These are phyloP conservation scores for Pseudozyma sp. DNA, from an alignment of 1,284 basidiomycete species.

Conservation along the genomic window DNA sequence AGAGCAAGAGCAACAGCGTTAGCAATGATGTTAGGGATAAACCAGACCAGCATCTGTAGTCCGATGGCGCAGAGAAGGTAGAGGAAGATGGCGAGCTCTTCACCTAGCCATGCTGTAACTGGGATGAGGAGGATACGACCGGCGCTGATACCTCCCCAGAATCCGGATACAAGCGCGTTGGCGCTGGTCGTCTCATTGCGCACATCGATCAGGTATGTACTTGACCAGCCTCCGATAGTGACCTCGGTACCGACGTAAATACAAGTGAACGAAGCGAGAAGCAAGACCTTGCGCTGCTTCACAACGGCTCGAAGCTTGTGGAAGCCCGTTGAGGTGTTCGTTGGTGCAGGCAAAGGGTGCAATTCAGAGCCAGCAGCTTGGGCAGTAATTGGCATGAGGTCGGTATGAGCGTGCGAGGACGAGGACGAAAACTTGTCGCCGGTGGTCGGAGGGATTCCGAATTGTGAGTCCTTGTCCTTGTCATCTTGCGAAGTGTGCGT, in stretches of 20 bases:
- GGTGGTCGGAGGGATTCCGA: background rate
- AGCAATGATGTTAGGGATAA: constrained; percentile 50
- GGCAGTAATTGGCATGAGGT: constrained; percentile 19
- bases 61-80: constrained; percentile 47
- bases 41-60: constrained; percentile 51
- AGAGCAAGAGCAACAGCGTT: constrained; percentile 51
- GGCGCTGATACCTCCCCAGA: constrained; percentile 54
- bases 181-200: constrained; percentile 26
- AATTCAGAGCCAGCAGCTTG: constrained; percentile 9
- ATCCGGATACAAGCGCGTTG: constrained; percentile 53
- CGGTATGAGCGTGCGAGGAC: constrained; percentile 3
- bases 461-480: constrained; percentile 3
- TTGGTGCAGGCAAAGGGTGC: constrained; percentile 8
- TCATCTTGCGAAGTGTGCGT: background rate
- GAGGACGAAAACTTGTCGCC: constrained; percentile 5
- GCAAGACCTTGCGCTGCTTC: constrained; percentile 16
- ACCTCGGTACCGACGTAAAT: constrained; percentile 58
- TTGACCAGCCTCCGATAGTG: constrained; percentile 54
- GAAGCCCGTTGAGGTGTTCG: constrained; percentile 11
- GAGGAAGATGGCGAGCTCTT: constrained; percentile 42
- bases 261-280: constrained; percentile 44
- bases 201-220: constrained; percentile 39
- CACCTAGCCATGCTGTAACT: constrained; percentile 43
- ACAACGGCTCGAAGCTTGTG: constrained; percentile 39
- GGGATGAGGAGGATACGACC: constrained; percentile 55